Percentiles rank a stretch among this genome's conserved stretches.
Evolutionary conservation across 805 yeast species (phyloP).

Genomic region (Candida pini): DNA sequence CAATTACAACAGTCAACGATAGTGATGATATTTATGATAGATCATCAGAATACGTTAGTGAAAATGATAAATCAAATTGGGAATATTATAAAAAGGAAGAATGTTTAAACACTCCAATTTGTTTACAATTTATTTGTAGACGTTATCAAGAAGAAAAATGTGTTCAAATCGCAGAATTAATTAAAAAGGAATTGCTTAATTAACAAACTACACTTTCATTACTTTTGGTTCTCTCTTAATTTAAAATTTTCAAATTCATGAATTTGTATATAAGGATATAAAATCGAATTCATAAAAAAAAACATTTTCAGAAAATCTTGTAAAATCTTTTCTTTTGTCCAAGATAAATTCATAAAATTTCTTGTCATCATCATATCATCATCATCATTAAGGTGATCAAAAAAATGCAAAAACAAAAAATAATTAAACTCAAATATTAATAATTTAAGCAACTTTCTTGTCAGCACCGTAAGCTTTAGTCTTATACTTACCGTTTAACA

Average conservation of each 20-base stretch:
- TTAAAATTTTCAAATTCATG: too few relatives aligned
- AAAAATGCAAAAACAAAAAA: neutral
- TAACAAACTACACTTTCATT: too few relatives aligned
- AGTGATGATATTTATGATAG: slow-evolving; percentile 31
- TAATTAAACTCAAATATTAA: neutral
- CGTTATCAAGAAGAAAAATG: slow-evolving; percentile 57
- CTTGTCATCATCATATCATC: neutral
- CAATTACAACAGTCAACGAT: slow-evolving; percentile 36
- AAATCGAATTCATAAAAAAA: too few relatives aligned
- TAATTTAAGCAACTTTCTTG: slow-evolving; percentile 25
- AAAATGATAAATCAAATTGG: slow-evolving; percentile 31
- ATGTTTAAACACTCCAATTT: slow-evolving; percentile 48
- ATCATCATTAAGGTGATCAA: neutral
- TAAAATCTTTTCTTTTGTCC: too few relatives aligned
- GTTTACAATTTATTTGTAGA: slow-evolving; percentile 48
- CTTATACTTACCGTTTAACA: slow-evolving; percentile 64
- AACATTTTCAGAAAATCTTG: too few relatives aligned
- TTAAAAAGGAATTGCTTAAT: slow-evolving; percentile 5
- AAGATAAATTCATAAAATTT: too few relatives aligned
- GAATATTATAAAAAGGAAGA: slow-evolving; percentile 42
- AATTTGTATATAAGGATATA: too few relatives aligned
- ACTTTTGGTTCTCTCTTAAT: too few relatives aligned
- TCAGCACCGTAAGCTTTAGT: slow-evolving; percentile 65
- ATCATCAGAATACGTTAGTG: slow-evolving; percentile 19
- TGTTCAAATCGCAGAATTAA: slow-evolving; percentile 32